phyloP scores from a whole-genome alignment of 768 basidiomycete genomes.

The Cyathus striatus region DNA sequence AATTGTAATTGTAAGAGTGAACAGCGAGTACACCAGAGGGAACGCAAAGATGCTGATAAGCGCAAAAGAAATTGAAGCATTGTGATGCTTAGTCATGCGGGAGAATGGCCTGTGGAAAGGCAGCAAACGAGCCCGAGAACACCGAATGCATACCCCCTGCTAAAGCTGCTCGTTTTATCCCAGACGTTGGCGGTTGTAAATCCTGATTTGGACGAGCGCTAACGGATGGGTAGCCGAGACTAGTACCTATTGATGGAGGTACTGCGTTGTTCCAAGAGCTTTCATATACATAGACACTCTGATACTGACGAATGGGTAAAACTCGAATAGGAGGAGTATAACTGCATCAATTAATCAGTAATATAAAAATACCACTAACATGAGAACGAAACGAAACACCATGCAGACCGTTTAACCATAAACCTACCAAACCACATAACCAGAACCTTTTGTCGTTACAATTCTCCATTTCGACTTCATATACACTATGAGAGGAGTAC shows the following conservation, averaged over 20 bases:
- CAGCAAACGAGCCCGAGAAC: no score
- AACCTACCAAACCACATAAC: slow-evolving; percentile 34
- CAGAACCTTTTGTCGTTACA: slow-evolving; percentile 29
- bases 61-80: no score
- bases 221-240: background rate
- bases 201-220: background rate
- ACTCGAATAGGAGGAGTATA: slow-evolving; percentile 52
- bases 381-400: background rate
- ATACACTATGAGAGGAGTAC: slow-evolving; percentile 43
- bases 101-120: no score
- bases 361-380: no score
- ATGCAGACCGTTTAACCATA: slow-evolving; percentile 40
- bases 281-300: slow-evolving; percentile 59
- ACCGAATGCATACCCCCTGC: no score
- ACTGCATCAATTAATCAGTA: slow-evolving; percentile 29
- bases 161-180: no score
- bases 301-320: slow-evolving; percentile 70
- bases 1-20: no score
- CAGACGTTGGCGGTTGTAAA: no score
- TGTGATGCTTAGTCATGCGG: no score
- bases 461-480: slow-evolving; percentile 18
- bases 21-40: no score
- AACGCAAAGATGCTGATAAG: no score
- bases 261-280: slow-evolving; percentile 59
- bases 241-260: slow-evolving; percentile 64